Percentiles rank a stretch among this genome's conserved stretches.
Evolutionary conservation across 139 green algal species (phyloP).

Genomic region (Raphidocelis subcapitata): DNA sequence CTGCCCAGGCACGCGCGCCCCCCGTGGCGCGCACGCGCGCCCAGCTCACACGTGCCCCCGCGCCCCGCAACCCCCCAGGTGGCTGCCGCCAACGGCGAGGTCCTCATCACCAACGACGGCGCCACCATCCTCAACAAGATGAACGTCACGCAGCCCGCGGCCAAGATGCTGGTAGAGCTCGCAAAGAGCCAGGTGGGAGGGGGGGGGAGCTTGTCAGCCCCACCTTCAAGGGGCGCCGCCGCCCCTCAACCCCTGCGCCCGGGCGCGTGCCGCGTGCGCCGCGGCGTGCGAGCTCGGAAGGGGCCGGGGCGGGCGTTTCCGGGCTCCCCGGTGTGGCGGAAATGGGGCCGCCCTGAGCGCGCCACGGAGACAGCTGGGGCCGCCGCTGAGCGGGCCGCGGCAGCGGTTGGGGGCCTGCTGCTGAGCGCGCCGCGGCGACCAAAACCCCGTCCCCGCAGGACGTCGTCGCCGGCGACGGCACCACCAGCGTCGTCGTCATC

Average conservation of each 20-base stretch:
- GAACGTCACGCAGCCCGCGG: slow-evolving; percentile 93
- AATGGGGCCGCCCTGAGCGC: no score
- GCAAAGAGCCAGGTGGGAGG: slow-evolving; percentile 88
- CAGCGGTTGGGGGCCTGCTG: no score
- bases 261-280: background rate
- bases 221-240: background rate
- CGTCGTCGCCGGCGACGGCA: slow-evolving; percentile 97
- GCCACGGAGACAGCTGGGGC: no score
- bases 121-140: slow-evolving; percentile 99
- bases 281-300: background rate
- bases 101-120: slow-evolving; percentile 99
- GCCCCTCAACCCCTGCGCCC: background rate
- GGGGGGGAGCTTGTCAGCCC: background rate
- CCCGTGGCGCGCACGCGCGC: no score
- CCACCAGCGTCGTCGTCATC: slow-evolving; percentile 92
- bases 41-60: no score
- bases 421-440: no score
- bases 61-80: slow-evolving; percentile 80
- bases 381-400: no score
- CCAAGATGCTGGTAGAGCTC: slow-evolving; percentile 99
- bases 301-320: no score
- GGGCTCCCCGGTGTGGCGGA: no score
- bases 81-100: slow-evolving; percentile 83
- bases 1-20: no score
- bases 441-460: no score